Conservation (phyloP, 2,329 filamentous ascomycete species). For the Colletotrichum sp. region DNA sequence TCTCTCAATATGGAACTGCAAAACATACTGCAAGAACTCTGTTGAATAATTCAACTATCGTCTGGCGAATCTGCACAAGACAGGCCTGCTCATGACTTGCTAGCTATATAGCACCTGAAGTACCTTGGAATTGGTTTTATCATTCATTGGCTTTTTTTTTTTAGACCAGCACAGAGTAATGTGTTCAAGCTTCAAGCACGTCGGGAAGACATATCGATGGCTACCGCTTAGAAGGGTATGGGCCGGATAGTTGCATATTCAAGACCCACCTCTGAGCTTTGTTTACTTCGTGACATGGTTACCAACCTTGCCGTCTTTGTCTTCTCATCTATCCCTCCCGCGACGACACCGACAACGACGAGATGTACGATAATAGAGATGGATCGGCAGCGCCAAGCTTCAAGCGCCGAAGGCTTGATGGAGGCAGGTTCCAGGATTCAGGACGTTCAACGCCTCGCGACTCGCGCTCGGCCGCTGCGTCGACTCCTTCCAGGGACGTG, state of each 20-base stretch:
- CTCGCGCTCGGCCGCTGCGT: conserved; percentile 37
- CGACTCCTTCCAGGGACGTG: conserved; percentile 44
- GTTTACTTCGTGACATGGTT: neutral
- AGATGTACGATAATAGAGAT: conserved; percentile 34
- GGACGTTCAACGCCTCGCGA: conserved; percentile 45
- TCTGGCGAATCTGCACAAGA: neutral
- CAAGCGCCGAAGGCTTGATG: conserved; percentile 71
- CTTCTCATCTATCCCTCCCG: neutral
- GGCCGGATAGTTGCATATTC: neutral
- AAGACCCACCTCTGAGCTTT: neutral
- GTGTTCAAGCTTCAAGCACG: neutral
- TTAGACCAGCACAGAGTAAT: neutral
- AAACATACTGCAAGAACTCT: neutral
- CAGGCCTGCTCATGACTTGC: neutral
- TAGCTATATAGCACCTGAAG: neutral
- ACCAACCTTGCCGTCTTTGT: neutral
- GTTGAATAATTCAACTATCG: neutral
- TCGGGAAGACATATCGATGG: neutral
- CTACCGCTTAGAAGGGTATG: neutral
- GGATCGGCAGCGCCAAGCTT: conserved; percentile 48
- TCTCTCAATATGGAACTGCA: neutral
- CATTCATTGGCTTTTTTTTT: neutral
- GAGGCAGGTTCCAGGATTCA: conserved; percentile 31
- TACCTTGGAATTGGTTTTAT: neutral
- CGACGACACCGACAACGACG: neutral